Evolutionary conservation across 441 rosid species (phyloP), one percentile per base, ranked within the genome.

Genomic region (Populus hybrid): DNA sequence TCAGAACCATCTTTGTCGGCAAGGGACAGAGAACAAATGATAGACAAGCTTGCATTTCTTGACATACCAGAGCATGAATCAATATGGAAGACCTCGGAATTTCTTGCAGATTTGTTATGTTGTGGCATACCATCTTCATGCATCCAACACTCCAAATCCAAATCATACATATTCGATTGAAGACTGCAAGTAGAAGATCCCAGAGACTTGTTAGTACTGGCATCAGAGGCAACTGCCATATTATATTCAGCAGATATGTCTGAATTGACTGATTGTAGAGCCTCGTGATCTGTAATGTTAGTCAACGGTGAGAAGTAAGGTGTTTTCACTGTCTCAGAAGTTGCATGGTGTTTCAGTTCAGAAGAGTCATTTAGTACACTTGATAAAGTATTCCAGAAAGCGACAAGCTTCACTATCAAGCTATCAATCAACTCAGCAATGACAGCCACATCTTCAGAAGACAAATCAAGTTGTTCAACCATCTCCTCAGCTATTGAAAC

Each of bases 401-500:
- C 85, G 71, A 80, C 80, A 9, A 92, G 82, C 86, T 86, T 87
- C 74, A 64, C 23, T 67, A 93, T 87, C 85, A 88, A 76, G 69
- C 74, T 80, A 78, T 88, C 91, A 77, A 89, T 90, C 89, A 93
- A 69, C 82, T 88, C 94, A 21, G 89, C 85, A 71, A 93, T 87
- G 46, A 80, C 82, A 79, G 85, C 66, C 67, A 85, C 88, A 69
- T 90, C 88, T 83, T 90, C 84, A n/a, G 81, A 70, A 50, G 88
- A 82, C 78, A 93, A 81, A 83, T 83, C 90, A 71, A 93, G 90
- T 81, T 87, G 89, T 82, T 90, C 91, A 72, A 85, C 91, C 98
- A 93, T 93, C 87, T 93, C 97, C 81, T 79, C 83, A 14, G 91
- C 87, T 12, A 93, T 84, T 9, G 91, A 87, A 36, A 79, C 32